Evolutionary conservation across 73 alveolate genomes (phyloP).

Genomic region (Paramecium biaurelia): DNA sequence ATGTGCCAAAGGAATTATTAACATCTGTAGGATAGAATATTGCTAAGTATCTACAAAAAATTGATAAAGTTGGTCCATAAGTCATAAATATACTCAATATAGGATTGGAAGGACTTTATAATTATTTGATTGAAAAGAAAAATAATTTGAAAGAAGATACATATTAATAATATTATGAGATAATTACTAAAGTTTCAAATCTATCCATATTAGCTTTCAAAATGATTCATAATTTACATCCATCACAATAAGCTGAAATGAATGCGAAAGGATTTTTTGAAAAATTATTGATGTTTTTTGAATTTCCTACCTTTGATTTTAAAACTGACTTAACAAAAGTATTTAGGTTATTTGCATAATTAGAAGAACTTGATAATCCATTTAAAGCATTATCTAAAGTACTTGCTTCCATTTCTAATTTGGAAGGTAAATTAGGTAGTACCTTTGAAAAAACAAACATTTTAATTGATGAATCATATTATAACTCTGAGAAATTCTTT

Average conservation of each 20-base stretch:
- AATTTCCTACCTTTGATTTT: constrained; percentile 15
- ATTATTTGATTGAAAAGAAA: background rate
- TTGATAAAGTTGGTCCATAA: background rate
- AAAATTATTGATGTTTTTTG: background rate
- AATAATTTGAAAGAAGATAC: background rate
- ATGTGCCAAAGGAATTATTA: background rate
- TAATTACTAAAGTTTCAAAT: background rate
- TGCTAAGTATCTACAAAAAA: background rate
- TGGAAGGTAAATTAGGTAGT: background rate
- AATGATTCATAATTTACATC: background rate
- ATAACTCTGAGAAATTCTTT: background rate
- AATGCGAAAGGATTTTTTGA: background rate
- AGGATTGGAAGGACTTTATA: background rate
- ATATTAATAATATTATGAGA: background rate
- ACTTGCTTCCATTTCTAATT: background rate
- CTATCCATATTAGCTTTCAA: background rate
- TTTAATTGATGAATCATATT: background rate
- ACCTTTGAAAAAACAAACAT: background rate
- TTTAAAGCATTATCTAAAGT: background rate
- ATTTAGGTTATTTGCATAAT: background rate
- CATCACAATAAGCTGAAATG: background rate
- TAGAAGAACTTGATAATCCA: background rate
- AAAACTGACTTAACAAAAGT: background rate
- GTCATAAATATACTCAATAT: background rate
- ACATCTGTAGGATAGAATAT: background rate